Percentiles rank a stretch among this genome's conserved stretches.
Conservation (phyloP, 257 asterid genomes). For the Nyctanthes arbortristis region DNA sequence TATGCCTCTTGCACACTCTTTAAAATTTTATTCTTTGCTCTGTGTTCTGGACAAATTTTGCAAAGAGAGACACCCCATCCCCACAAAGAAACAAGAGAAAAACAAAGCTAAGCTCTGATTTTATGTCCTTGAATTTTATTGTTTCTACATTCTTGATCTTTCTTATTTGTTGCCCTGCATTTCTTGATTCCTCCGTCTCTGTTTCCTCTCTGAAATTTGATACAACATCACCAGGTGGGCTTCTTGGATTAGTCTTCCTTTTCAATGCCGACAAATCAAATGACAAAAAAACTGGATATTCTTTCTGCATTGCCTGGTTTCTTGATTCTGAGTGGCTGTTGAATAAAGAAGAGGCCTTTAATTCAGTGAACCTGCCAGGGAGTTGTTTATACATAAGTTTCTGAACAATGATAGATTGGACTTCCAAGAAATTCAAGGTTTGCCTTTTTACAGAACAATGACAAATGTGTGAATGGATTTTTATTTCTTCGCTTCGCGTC, state of each 20-base stretch:
- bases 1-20: conserved; percentile 36
- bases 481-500: not conserved
- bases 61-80: conserved; percentile 10
- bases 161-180: not conserved
- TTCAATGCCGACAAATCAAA: conserved; percentile 10
- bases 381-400: conserved; percentile 26
- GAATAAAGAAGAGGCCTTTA: not conserved
- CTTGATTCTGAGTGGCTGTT: conserved; percentile 5
- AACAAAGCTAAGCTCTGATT: not conserved
- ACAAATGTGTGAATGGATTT: not conserved
- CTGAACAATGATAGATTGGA: conserved; percentile 50
- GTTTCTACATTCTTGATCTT: not conserved
- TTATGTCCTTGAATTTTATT: not conserved
- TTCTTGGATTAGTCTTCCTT: conserved; percentile 21
- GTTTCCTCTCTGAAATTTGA: not conserved
- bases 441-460: not conserved
- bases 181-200: conserved; percentile 11
- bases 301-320: conserved; percentile 19
- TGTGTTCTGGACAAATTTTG: conserved; percentile 31
- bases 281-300: conserved; percentile 27
- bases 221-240: conserved; percentile 13
- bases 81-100: not conserved
- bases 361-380: not conserved
- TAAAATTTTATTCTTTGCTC: conserved; percentile 46
- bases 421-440: conserved; percentile 50